phyloP scores from a whole-genome alignment of 2,329 filamentous ascomycete genomes.

The Paraconiothyrium brasiliense region DNA sequence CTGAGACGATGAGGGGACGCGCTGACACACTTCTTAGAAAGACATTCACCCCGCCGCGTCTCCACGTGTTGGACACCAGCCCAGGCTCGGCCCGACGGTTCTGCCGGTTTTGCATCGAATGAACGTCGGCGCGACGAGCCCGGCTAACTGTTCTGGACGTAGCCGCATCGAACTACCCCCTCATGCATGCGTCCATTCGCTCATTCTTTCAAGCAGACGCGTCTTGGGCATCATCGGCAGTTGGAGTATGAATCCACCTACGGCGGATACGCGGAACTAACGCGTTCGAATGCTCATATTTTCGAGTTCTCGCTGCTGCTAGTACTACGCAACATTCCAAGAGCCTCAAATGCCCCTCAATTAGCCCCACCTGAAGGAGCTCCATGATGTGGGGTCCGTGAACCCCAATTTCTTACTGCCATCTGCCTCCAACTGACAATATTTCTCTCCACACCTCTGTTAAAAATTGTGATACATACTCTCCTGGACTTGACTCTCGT shows the following conservation, averaged over 20 bases:
- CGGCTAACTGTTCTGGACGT: conserved; percentile 1
- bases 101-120: conserved; percentile 24
- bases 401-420: neutral
- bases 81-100: conserved; percentile 25
- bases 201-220: neutral
- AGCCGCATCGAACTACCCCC: conserved; percentile 32
- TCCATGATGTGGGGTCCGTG: conserved; percentile 22
- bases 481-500: neutral
- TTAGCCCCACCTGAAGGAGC: conserved; percentile 8
- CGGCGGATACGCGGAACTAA: conserved; percentile 17
- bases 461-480: neutral
- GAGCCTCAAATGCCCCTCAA: conserved; percentile 15
- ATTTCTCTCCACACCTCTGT: neutral
- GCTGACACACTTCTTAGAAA: conserved; percentile 33
- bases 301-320: conserved; percentile 24
- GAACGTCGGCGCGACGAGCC: neutral
- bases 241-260: conserved; percentile 21
- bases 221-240: conserved; percentile 33
- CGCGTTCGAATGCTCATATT: conserved; percentile 11
- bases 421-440: conserved; percentile 2
- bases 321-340: conserved; percentile 23
- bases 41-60: conserved; percentile 23
- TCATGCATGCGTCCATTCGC: conserved; percentile 17
- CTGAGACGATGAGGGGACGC: conserved; percentile 12
- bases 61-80: conserved; percentile 14